Evolutionary conservation across 2,329 filamentous ascomycete species (phyloP).

Genomic region (Fragosphaeria purpurea): DNA sequence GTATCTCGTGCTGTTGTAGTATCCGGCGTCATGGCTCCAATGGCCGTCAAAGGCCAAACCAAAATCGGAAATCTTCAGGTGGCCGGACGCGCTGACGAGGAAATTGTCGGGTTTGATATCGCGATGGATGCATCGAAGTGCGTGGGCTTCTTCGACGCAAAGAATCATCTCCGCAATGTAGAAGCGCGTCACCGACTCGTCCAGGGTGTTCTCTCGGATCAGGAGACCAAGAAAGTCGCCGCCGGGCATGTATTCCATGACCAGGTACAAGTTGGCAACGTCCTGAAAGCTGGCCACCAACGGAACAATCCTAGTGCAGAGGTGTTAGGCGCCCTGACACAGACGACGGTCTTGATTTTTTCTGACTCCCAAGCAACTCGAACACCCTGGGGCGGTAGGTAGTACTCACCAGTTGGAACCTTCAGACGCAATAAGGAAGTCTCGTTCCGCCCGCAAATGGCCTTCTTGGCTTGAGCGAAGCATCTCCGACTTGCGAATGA

Average conservation of each 20-base stretch:
- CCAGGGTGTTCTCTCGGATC: constrained; percentile 73
- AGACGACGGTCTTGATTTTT: no score
- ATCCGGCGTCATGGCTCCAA: constrained; percentile 83
- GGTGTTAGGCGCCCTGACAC: no score
- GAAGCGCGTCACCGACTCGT: constrained; percentile 69
- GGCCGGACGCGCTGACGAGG: constrained; percentile 75
- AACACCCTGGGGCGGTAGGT: no score
- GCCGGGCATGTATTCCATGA: constrained; percentile 98
- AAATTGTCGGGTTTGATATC: constrained; percentile 98
- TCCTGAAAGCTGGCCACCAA: constrained; percentile 87
- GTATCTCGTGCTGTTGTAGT: constrained; percentile 77
- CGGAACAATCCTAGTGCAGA: constrained; percentile 59
- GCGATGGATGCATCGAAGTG: constrained; percentile 81
- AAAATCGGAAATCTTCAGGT: constrained; percentile 94
- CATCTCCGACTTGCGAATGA: constrained; percentile 92
- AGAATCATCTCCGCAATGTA: constrained; percentile 95
- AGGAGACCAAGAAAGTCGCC: constrained; percentile 86
- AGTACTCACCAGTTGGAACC: constrained; percentile 62
- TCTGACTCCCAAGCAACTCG: no score
- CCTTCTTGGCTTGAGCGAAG: constrained; percentile 83
- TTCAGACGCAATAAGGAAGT: constrained; percentile 82
- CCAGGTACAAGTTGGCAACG: constrained; percentile 70
- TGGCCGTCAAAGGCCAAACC: constrained; percentile 91
- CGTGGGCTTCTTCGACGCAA: constrained; percentile 86
- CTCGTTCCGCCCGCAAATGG: constrained; percentile 80